Conservation (phyloP, 192 early-diverging fungal species). For the Linnemannia elongata region DNA sequence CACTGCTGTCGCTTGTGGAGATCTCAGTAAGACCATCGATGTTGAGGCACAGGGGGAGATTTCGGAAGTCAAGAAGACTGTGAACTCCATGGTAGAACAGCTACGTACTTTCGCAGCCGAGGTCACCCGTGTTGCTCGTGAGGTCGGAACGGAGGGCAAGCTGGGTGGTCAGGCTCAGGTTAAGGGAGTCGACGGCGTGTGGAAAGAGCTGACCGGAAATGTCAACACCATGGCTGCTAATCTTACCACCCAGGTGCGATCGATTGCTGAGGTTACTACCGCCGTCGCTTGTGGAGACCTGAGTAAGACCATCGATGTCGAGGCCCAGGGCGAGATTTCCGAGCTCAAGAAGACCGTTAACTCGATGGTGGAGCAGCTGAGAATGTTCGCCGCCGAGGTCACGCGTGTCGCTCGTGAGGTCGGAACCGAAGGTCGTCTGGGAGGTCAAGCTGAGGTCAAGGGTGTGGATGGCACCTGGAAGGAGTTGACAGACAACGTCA, state of each 20-base stretch:
- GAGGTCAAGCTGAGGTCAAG: slow-evolving; percentile 65
- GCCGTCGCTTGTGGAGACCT: slow-evolving; percentile 78
- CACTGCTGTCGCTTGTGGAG: slow-evolving; percentile 78
- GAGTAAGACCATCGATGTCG: slow-evolving; percentile 72
- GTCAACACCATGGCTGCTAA: slow-evolving; percentile 79
- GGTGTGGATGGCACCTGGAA: slow-evolving; percentile 76
- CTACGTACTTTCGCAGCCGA: slow-evolving; percentile 73
- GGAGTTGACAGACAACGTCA: slow-evolving; percentile 74
- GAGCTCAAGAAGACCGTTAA: slow-evolving; percentile 81
- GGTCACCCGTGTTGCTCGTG: slow-evolving; percentile 72
- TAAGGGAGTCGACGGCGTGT: slow-evolving; percentile 71
- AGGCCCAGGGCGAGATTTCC: slow-evolving; percentile 75
- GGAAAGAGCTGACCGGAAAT: slow-evolving; percentile 77
- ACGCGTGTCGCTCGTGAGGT: slow-evolving; percentile 66
- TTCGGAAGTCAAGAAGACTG: slow-evolving; percentile 68
- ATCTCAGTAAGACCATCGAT: slow-evolving; percentile 71
- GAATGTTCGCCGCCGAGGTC: slow-evolving; percentile 73
- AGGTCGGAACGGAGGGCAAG: slow-evolving; percentile 72
- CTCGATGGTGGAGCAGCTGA: slow-evolving; percentile 77
- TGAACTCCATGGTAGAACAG: slow-evolving; percentile 80
- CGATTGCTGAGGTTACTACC: slow-evolving; percentile 74
- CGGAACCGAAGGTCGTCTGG: slow-evolving; percentile 69
- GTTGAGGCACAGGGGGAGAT: slow-evolving; percentile 73
- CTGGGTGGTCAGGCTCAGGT: slow-evolving; percentile 71
- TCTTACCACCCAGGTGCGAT: slow-evolving; percentile 78